Base-by-base conservation (phyloP, 805 yeast genomes). In the Myxozyma sirexii region DNA sequence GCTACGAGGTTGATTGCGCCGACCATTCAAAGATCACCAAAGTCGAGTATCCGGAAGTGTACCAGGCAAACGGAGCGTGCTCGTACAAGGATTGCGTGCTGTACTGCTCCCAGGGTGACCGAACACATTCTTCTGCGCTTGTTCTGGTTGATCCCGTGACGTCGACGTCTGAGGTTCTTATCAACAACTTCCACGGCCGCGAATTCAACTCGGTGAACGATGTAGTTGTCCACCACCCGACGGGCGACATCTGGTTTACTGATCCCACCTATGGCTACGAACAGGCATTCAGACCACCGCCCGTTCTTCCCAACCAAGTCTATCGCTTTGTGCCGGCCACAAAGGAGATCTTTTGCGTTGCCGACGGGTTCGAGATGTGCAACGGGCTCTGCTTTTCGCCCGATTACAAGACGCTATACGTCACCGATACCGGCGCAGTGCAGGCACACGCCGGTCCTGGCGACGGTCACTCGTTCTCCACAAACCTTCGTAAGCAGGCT, bases 301-400 rank as follows among this genome's bases (percentile, higher is more conserved):
- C 65, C 2, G 54, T 37, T 15, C 49, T 61, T 17, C 65, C 63
- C 4, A 23, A 50, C 29, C 59, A 59, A 33, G 65, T 61, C 29
- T 61, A 61, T 35, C 53, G 65, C 5, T 61, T 61, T 37, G 42
- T 24, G 17, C 65, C 65, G 21, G 23, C 50, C n/a, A 54, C 65
- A 2, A 26, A 31, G 19, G 53, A 61, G 27, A 26, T 49, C 29
- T 55, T 31, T 48, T 26, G 35, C 29, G 60, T 54, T 17, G 65
- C 65, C 3, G 65, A 61, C 37, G 54, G 59, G 17, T 61, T 59
- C 45, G 43, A 7, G 39, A 49, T 46, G 59, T 61, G 65, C 59
- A 61, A 61, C 43, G 65, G 65, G 10, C 59, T 61, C n/a, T 61
- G 65, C 45, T 61, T 61, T 31, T 61, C 65, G 31, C 65, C 64